phyloP scores from a whole-genome alignment of 352 stramenopile species.

The Pythium aquatile region DNA sequence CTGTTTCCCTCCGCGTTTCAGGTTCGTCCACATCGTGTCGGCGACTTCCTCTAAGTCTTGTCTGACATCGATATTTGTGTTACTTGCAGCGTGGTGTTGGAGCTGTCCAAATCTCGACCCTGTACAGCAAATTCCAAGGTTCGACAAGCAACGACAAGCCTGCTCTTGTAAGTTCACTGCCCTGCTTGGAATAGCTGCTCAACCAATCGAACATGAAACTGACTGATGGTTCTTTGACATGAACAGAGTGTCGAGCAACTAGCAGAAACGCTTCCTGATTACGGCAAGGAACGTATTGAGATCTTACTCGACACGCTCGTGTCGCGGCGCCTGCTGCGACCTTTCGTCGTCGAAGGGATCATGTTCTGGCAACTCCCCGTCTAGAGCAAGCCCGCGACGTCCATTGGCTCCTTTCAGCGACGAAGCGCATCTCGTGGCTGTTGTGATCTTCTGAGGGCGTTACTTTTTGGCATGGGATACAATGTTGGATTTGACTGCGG shows the following conservation, averaged over 20 bases:
- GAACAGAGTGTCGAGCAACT: slow-evolving; percentile 69
- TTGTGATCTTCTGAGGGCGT: too few relatives aligned
- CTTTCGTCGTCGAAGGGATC: slow-evolving; percentile 80
- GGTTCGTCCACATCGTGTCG: slow-evolving; percentile 29
- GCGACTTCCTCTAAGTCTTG: too few relatives aligned
- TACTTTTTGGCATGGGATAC: too few relatives aligned
- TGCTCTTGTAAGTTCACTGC: slow-evolving; percentile 40
- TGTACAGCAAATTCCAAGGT: slow-evolving; percentile 86
- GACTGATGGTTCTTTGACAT: slow-evolving; percentile 1
- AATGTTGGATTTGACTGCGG: too few relatives aligned
- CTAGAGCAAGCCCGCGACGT: slow-evolving; percentile 19
- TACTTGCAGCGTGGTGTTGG: slow-evolving; percentile 55
- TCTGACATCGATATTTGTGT: background rate
- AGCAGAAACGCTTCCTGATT: slow-evolving; percentile 61
- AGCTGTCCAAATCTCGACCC: slow-evolving; percentile 78
- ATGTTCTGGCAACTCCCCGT: slow-evolving; percentile 81
- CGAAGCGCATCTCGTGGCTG: too few relatives aligned
- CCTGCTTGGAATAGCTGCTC: too few relatives aligned
- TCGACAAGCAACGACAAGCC: slow-evolving; percentile 39
- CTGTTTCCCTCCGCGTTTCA: slow-evolving; percentile 74
- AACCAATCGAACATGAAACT: slow-evolving; percentile 26
- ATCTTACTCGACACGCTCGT: slow-evolving; percentile 78
- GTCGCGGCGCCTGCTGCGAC: slow-evolving; percentile 65
- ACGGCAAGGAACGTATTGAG: slow-evolving; percentile 70
- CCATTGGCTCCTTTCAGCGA: too few relatives aligned